These are phyloP conservation scores for Blastocystis sp. DNA, from an alignment of 352 stramenopile species.

Conservation along the genomic window DNA sequence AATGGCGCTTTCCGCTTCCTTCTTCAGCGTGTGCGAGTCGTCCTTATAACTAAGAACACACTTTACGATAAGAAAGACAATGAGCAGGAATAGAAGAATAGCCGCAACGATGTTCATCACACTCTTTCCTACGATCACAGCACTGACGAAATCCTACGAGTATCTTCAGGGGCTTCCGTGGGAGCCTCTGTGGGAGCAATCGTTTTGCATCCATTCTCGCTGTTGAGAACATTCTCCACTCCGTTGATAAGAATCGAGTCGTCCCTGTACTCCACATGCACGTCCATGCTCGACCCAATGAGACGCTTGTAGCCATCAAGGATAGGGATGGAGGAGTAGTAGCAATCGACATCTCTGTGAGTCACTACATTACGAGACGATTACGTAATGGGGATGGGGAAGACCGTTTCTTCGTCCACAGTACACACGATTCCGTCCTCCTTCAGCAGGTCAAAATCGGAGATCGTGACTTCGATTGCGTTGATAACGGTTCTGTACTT, in stretches of 20 bases:
- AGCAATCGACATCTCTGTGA: conserved; percentile 39
- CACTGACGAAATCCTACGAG: background rate
- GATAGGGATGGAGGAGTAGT: background rate
- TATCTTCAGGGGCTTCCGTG: background rate
- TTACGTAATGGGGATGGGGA: conserved; percentile 41
- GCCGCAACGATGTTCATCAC: conserved; percentile 49
- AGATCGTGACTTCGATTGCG: conserved; percentile 45
- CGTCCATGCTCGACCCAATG: background rate
- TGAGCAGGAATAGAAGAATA: conserved; percentile 23
- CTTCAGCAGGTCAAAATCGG: background rate
- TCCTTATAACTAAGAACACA: conserved; percentile 38
- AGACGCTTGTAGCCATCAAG: conserved; percentile 3
- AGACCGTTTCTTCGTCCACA: background rate
- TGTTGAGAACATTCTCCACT: background rate
- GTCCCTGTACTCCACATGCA: background rate
- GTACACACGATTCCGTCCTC: conserved; percentile 30
- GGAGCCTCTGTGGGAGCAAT: conserved; percentile 10
- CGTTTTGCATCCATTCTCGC: background rate
- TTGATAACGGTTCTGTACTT: background rate
- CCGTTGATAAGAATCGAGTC: background rate
- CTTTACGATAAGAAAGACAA: conserved; percentile 55
- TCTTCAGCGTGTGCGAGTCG: conserved; percentile 19
- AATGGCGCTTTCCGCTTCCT: background rate
- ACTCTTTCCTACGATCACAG: background rate
- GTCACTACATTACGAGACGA: background rate